Conservation (phyloP, 306 rosid genomes). For the Inga oerstediana region DNA sequence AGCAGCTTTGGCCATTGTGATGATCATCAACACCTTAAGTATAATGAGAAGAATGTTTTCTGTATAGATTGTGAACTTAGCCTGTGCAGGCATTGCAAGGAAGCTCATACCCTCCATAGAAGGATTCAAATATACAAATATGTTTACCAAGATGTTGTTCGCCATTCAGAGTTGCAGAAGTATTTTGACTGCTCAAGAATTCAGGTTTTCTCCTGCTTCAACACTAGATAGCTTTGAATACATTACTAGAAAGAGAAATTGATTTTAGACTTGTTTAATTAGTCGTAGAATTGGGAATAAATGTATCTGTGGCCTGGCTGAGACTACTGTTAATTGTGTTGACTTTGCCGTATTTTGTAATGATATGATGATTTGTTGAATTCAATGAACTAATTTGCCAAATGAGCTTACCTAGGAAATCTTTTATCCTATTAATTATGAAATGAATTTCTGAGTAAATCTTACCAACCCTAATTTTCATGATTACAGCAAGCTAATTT, state of each 20-base stretch:
- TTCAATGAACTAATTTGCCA: conserved; percentile 3
- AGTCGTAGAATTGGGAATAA: neutral
- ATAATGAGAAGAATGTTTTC: conserved; percentile 75
- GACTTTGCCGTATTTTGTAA: neutral
- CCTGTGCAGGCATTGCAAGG: conserved; percentile 76
- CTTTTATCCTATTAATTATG: neutral
- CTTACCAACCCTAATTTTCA: conserved; percentile 13
- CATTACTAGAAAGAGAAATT: neutral
- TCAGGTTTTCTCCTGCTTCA: conserved; percentile 60
- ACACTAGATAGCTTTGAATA: neutral
- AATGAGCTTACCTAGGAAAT: neutral
- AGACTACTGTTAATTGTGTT: neutral
- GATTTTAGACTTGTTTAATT: neutral
- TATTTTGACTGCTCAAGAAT: conserved; percentile 78
- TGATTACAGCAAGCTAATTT: neutral
- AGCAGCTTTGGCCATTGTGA: conserved; percentile 71
- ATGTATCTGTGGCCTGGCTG: neutral
- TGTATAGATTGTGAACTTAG: conserved; percentile 77
- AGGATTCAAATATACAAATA: conserved; percentile 85
- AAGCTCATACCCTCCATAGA: conserved; percentile 69
- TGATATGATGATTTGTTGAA: neutral
- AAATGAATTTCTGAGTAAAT: neutral
- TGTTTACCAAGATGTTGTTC: conserved; percentile 81
- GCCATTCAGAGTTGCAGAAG: conserved; percentile 74
- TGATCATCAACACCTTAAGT: conserved; percentile 63